These are phyloP conservation scores for Carex sylvatica DNA, from an alignment of 202 grass and related monocot genomes.

Conservation along the genomic window DNA sequence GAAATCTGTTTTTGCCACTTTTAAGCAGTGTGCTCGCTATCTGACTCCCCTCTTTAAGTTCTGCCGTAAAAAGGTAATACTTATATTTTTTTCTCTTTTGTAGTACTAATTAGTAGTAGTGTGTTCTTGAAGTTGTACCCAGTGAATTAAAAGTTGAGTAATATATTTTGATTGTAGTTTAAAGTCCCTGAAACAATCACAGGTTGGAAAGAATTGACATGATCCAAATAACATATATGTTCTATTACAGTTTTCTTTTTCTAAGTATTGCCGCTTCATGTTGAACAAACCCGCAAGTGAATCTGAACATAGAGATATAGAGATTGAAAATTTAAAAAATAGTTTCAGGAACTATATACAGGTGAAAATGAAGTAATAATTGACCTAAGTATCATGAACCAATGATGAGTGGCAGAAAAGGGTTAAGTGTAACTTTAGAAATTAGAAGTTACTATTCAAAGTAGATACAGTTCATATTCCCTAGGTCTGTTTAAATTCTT, in stretches of 20 bases:
- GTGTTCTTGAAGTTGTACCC: neutral
- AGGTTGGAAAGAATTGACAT: neutral
- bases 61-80: slow-evolving; percentile 90
- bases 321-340: neutral
- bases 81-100: neutral
- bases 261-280: neutral
- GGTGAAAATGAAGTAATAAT: neutral
- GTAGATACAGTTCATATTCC: neutral
- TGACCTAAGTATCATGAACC: neutral
- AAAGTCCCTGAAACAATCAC: neutral
- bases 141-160: neutral
- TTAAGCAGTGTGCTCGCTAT: slow-evolving; percentile 92
- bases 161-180: neutral
- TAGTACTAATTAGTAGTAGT: neutral
- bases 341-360: neutral
- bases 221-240: neutral
- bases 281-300: neutral
- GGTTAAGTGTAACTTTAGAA: neutral
- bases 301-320: neutral
- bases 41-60: slow-evolving; percentile 93
- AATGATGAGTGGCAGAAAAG: neutral
- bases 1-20: slow-evolving; percentile 88
- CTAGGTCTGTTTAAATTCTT: neutral
- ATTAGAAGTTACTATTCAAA: neutral
- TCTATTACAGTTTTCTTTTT: neutral